Evolutionary conservation across 345 rosid genomes (phyloP).

Genomic region (Lagerstroemia speciosa): DNA sequence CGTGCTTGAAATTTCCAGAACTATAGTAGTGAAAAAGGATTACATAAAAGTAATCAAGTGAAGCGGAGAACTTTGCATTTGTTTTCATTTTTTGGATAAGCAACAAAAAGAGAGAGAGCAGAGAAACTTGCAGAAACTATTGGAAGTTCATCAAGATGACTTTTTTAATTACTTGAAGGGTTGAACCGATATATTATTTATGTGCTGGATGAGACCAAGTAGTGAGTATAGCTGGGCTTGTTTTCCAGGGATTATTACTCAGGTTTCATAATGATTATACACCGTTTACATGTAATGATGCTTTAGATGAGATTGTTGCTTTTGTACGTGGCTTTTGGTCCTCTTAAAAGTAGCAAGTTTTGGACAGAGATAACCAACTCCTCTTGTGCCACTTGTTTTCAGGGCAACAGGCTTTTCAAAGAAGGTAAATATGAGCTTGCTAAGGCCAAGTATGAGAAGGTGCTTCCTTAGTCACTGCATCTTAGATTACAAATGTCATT

Average conservation of each 20-base stretch:
- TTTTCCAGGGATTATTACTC: background rate
- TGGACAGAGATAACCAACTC: background rate
- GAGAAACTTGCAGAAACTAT: background rate
- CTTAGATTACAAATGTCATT: background rate
- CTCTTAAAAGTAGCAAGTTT: background rate
- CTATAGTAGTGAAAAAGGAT: background rate
- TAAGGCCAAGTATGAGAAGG: constrained; percentile 93
- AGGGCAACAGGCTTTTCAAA: constrained; percentile 94
- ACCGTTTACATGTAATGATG: background rate
- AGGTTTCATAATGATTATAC: too few species aligned
- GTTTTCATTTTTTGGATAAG: background rate
- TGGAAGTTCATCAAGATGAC: background rate
- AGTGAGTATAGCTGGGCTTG: background rate
- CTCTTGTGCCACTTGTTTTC: constrained; percentile 20
- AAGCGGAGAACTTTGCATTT: background rate
- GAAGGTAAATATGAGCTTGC: constrained; percentile 96
- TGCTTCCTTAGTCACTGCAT: constrained; percentile 13
- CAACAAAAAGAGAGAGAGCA: background rate
- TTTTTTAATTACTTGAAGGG: background rate
- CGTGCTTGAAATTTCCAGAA: background rate
- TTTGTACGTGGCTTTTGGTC: background rate
- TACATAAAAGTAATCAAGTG: background rate
- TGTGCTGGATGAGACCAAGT: background rate
- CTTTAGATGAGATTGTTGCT: background rate
- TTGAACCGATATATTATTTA: background rate